Conservation (phyloP, 768 basidiomycete species). For the Trametes cubensis region DNA sequence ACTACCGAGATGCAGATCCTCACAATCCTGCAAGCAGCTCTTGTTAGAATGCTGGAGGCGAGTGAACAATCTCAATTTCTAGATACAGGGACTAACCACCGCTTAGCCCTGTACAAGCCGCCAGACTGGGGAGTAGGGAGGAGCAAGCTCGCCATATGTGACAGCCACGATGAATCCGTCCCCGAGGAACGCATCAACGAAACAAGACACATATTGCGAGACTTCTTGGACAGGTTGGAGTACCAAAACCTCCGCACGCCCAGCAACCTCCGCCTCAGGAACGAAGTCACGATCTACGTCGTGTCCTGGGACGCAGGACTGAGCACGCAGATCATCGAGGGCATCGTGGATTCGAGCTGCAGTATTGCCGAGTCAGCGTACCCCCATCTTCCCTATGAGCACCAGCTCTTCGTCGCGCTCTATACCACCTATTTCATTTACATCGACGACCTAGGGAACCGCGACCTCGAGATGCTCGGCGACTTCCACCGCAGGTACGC, state of each 20-base stretch:
- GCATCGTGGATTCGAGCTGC: background rate
- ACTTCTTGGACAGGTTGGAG: background rate
- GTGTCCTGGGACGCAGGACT: background rate
- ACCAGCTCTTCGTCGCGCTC: conserved; percentile 40
- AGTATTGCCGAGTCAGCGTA: conserved; percentile 12
- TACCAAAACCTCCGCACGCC: background rate
- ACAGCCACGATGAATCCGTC: too few species aligned
- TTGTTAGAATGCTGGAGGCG: too few species aligned
- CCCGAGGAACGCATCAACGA: background rate
- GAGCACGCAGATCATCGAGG: background rate
- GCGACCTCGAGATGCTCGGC: conserved; percentile 32
- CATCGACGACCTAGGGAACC: conserved; percentile 39
- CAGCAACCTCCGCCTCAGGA: background rate
- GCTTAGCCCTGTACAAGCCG: too few species aligned
- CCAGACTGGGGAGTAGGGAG: too few species aligned
- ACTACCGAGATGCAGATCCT: too few species aligned
- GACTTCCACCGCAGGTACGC: conserved; percentile 40
- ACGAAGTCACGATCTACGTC: background rate
- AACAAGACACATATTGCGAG: background rate
- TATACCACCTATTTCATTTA: conserved; percentile 43
- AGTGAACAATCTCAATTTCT: too few species aligned
- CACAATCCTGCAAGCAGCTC: too few species aligned
- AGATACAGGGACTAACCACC: too few species aligned
- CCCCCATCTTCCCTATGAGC: conserved; percentile 24
- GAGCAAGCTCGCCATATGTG: too few species aligned